phyloP scores from a whole-genome alignment of 176 grass and related monocot genomes.

The Lolium rigidum region DNA sequence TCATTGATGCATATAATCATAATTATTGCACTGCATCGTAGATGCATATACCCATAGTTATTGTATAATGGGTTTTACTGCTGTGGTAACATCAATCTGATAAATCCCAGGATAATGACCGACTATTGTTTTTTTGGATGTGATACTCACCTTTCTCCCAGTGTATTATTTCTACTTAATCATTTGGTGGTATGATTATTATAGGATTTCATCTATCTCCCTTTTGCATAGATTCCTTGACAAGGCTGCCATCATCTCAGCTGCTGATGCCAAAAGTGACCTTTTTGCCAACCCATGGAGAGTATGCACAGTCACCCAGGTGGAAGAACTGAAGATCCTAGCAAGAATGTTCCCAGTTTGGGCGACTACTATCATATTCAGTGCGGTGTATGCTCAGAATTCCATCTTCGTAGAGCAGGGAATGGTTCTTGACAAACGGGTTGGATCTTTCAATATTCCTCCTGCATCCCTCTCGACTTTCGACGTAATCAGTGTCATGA shows the following conservation, averaged over 20 bases:
- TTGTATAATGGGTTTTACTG: not conserved
- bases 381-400: conserved; percentile 78
- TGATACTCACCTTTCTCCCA: not conserved
- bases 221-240: conserved; percentile 74
- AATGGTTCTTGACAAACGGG: conserved; percentile 78
- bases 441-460: conserved; percentile 73
- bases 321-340: conserved; percentile 93
- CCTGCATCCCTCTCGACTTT: conserved; percentile 88
- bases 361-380: conserved; percentile 86
- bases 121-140: not conserved
- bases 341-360: conserved; percentile 87
- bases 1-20: no score
- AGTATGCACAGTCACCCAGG: conserved; percentile 91
- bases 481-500: conserved; percentile 74
- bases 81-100: not conserved
- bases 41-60: no score
- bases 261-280: conserved; percentile 53
- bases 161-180: not conserved
- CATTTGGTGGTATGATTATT: conserved; percentile 6
- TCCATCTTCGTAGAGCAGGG: conserved; percentile 92
- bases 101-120: not conserved
- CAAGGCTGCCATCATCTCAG: conserved; percentile 76
- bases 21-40: no score
- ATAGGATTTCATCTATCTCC: not conserved
- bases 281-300: conserved; percentile 63